phyloP scores from a whole-genome alignment of 306 rosid species.

The Canavalia gladiata region DNA sequence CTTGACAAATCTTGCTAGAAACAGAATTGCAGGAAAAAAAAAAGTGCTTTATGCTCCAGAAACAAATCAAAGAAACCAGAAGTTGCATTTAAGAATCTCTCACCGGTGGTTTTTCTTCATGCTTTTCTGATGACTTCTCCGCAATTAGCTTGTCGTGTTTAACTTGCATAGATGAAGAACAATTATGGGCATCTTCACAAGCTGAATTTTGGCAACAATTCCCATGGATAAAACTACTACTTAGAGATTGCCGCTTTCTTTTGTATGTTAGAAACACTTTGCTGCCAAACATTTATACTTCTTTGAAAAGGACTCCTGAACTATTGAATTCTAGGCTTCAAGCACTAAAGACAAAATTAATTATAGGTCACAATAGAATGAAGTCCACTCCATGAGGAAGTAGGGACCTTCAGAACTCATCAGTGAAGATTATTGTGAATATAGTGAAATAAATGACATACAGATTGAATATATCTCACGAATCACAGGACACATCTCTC shows the following conservation, averaged over 20 bases:
- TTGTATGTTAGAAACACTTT: conserved; percentile 69
- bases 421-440: not conserved
- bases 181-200: conserved; percentile 38
- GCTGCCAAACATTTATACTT: conserved; percentile 64
- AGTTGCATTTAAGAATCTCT: conserved; percentile 43
- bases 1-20: conserved; percentile 17
- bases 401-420: not conserved
- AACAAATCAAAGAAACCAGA: conserved; percentile 29
- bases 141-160: conserved; percentile 43
- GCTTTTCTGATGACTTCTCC: conserved; percentile 48
- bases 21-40: not conserved
- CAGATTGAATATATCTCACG: not conserved
- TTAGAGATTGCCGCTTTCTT: conserved; percentile 58
- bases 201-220: conserved; percentile 42
- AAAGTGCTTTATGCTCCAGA: not conserved
- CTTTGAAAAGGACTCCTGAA: conserved; percentile 38
- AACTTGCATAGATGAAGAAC: conserved; percentile 39
- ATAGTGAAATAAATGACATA: not conserved
- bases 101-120: conserved; percentile 51
- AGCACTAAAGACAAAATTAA: conserved; percentile 27
- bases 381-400: not conserved
- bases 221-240: conserved; percentile 46
- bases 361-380: conserved; percentile 7
- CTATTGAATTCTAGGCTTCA: conserved; percentile 41
- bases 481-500: conserved; percentile 21